Percentiles rank a stretch among this genome's conserved stretches.
These are phyloP conservation scores for Trifolium fragiferum DNA, from an alignment of 306 rosid species.

Conservation along the genomic window DNA sequence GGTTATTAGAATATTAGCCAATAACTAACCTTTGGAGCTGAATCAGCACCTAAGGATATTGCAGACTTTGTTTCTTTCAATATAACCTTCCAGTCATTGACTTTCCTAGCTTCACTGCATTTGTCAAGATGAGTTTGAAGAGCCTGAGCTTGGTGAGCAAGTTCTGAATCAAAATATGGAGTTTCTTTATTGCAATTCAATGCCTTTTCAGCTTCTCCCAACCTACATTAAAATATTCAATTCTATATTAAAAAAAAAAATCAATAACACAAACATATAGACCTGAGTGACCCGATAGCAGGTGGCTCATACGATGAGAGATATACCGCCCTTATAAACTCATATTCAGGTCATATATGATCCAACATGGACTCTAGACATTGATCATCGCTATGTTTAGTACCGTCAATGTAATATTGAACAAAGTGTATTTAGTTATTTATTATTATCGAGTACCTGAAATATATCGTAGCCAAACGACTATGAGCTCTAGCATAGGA, in stretches of 20 bases:
- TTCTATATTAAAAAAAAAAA: slow-evolving; percentile 29
- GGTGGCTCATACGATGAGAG: neutral
- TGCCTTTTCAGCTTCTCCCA: slow-evolving; percentile 87
- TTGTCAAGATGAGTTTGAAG: slow-evolving; percentile 65
- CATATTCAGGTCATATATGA: neutral
- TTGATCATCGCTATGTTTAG: neutral
- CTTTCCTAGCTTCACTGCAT: slow-evolving; percentile 66
- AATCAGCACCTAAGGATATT: slow-evolving; percentile 71
- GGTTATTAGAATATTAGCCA: too few relatives aligned
- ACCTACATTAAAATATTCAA: slow-evolving; percentile 51
- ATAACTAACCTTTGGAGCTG: slow-evolving; percentile 81
- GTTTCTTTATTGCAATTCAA: slow-evolving; percentile 57
- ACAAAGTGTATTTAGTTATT: neutral
- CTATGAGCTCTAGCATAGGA: slow-evolving; percentile 80
- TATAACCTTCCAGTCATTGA: slow-evolving; percentile 67
- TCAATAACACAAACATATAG: neutral
- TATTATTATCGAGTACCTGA: slow-evolving; percentile 60
- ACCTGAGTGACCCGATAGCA: neutral
- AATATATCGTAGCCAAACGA: slow-evolving; percentile 79
- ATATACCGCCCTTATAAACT: neutral
- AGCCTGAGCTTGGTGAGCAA: slow-evolving; percentile 56
- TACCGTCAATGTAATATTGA: too few relatives aligned
- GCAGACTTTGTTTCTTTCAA: slow-evolving; percentile 71
- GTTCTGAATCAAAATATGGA: slow-evolving; percentile 42
- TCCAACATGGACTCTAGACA: neutral